These are phyloP conservation scores for Sarocladium oryzae DNA, from an alignment of 2,329 filamentous ascomycete genomes.

Conservation along the genomic window DNA sequence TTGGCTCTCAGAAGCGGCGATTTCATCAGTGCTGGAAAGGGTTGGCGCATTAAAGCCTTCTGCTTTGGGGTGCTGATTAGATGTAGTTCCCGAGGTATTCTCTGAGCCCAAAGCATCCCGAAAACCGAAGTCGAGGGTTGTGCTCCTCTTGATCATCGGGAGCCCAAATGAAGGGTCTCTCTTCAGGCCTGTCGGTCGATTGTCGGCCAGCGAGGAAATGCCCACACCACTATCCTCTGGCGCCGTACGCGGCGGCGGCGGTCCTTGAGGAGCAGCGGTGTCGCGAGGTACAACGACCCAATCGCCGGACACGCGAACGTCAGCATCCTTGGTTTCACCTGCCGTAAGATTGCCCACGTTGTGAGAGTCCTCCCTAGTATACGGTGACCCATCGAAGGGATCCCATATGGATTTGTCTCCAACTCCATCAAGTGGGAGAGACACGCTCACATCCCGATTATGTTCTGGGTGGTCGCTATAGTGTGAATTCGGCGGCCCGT, in stretches of 20 bases:
- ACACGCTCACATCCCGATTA: neutral
- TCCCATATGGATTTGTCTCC: neutral
- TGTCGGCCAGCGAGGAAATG: neutral
- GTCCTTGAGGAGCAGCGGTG: neutral
- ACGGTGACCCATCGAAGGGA: conserved; percentile 7
- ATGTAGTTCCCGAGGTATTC: neutral
- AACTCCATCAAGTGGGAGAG: conserved; percentile 1
- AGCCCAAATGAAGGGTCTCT: conserved; percentile 5
- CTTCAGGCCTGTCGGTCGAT: neutral
- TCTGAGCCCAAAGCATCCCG: neutral
- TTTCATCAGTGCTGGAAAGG: neutral
- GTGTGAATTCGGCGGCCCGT: neutral
- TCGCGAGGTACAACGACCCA: conserved; percentile 2
- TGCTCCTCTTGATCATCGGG: conserved; percentile 3
- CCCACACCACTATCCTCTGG: conserved; percentile 2
- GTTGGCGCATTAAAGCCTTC: neutral
- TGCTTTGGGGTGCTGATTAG: neutral
- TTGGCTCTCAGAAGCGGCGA: neutral
- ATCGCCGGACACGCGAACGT: neutral
- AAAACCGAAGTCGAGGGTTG: conserved; percentile 2
- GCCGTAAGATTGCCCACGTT: neutral
- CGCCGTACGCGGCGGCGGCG: neutral
- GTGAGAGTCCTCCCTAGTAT: neutral
- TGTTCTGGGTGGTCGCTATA: neutral
- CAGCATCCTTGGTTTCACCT: neutral